Evolutionary conservation across 257 asterid genomes (phyloP), one percentile per base, ranked within the genome.

Genomic region (Primulina huaijiensis): DNA sequence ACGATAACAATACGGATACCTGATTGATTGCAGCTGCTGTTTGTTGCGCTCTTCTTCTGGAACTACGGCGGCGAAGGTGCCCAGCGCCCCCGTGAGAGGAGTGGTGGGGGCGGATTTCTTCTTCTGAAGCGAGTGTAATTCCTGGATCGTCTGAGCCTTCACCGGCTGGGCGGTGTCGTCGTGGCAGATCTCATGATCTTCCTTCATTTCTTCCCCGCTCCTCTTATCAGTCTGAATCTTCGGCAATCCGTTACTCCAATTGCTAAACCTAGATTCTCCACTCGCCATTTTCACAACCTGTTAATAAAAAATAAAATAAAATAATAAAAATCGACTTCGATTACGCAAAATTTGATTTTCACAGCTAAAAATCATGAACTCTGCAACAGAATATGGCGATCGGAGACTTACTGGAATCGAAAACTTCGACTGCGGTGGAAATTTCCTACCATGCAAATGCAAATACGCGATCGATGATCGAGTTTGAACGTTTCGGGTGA

Each of bases 21-120:
- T 92, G 23, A 92, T 92, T 50, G 98, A 92, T 12, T 88, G 98
- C 20, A 92, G 91, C 75, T 92, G 98, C 74, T 89, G 98, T 43
- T 60, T 86, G 27, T 83, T 90, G 72, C 93, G 93, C 21, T 82
- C 81, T 12, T 86, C 90, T 33, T 89, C 94, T 8, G 93, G 70
- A 38, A 80, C 8, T 35, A 60, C 29, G 38, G 78, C 52, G 56
- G 69, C 72, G 67, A 86, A 84, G 30, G 84, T 77, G 17, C 79
- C 76, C 76, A 74, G 84, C 65, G 84, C 75, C 61, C 79, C 84
- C 64, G 67, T 82, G 70, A 82, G 69, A 0, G 98, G 98, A 6
- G 98, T 90, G 11, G 87, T 82, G 0, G 96, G 96, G 16, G 92
- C 93, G 37, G 98, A 86, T 70, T 75, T 92, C 82, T 92, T 92